Evolutionary conservation across 108 stramenopile species (phyloP).

Genomic region (Cyclotella distinguenda): DNA sequence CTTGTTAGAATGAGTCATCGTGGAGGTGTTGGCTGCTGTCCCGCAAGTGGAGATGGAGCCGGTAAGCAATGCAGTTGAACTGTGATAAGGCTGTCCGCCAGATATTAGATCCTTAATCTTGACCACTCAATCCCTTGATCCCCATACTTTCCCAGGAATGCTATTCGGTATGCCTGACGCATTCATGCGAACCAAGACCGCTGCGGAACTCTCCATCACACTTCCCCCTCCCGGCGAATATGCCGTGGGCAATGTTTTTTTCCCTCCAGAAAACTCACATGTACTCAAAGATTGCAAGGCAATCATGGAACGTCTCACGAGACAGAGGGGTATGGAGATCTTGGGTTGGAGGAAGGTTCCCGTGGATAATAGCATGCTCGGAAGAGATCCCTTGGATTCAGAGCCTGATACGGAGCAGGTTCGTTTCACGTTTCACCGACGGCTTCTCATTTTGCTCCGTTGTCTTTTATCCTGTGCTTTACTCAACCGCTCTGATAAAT

Average conservation of each 20-base stretch:
- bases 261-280: slow-evolving; percentile 84
- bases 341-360: slow-evolving; percentile 90
- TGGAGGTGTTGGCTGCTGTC: slow-evolving; percentile 93
- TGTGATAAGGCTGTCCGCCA: not conserved
- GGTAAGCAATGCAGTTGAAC: too few relatives aligned
- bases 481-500: too few relatives aligned
- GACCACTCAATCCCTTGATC: not conserved
- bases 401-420: slow-evolving; percentile 89
- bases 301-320: slow-evolving; percentile 77
- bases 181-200: slow-evolving; percentile 89
- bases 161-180: slow-evolving; percentile 93
- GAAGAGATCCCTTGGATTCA: slow-evolving; percentile 86
- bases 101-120: not conserved
- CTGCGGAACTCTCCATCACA: slow-evolving; percentile 65
- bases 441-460: not conserved
- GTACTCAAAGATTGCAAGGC: slow-evolving; percentile 75
- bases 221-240: slow-evolving; percentile 88
- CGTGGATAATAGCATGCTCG: slow-evolving; percentile 89
- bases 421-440: slow-evolving; percentile 5
- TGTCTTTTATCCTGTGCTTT: not conserved
- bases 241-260: slow-evolving; percentile 94
- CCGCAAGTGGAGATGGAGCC: slow-evolving; percentile 88
- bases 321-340: slow-evolving; percentile 74
- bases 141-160: slow-evolving; percentile 58
- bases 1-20: slow-evolving; percentile 96